Conservation (phyloP, 1,139 yeast genomes). For the Yamadazyma songkhlaensis region DNA sequence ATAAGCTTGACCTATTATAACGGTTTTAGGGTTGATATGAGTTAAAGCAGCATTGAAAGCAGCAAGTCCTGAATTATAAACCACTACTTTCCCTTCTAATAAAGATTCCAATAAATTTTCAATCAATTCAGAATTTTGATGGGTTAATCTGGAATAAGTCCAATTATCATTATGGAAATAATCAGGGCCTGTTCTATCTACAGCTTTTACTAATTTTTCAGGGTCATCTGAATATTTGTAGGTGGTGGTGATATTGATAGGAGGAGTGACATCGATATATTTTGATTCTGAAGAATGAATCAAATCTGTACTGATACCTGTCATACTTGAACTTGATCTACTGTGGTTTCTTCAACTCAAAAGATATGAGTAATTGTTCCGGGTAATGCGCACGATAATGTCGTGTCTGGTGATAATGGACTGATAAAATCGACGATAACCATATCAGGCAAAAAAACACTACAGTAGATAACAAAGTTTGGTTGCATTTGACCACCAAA, state of each 20-base stretch:
- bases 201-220: slow-evolving; percentile 40
- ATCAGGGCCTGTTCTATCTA: slow-evolving; percentile 22
- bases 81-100: slow-evolving; percentile 55
- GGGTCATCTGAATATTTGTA: slow-evolving; percentile 66
- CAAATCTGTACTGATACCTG: slow-evolving; percentile 15
- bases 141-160: slow-evolving; percentile 68
- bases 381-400: no score
- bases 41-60: slow-evolving; percentile 79
- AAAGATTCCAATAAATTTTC: slow-evolving; percentile 66
- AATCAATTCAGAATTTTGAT: slow-evolving; percentile 66
- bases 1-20: slow-evolving; percentile 78
- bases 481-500: no score
- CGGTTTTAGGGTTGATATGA: slow-evolving; percentile 66
- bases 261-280: slow-evolving; percentile 65
- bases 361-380: no score
- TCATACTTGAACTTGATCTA: no score
- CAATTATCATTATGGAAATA: slow-evolving; percentile 19
- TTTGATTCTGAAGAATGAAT: slow-evolving; percentile 63
- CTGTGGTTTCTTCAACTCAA: no score
- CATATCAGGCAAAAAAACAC: no score
- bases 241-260: slow-evolving; percentile 81
- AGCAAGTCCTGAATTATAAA: slow-evolving; percentile 75
- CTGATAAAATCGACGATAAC: no score
- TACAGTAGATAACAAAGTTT: no score
- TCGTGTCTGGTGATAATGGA: no score